These are phyloP conservation scores for Salix brachista DNA, from an alignment of 345 rosid species.

Conservation along the genomic window DNA sequence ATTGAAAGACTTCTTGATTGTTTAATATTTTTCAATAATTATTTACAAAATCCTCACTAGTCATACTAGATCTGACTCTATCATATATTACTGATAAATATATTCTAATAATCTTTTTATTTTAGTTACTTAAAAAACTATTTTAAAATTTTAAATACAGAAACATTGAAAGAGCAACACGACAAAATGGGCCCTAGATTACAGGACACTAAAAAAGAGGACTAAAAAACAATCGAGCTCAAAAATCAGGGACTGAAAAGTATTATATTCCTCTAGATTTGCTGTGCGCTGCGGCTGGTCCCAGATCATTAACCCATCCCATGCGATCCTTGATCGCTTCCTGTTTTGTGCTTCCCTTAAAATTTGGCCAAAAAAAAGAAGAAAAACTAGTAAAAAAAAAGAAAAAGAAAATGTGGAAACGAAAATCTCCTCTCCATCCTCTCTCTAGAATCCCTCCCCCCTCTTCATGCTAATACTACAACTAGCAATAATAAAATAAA, in stretches of 20 bases:
- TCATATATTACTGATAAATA: no score
- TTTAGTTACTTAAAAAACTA: no score
- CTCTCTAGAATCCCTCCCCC: not conserved
- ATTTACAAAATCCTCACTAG: no score
- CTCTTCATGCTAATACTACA: not conserved
- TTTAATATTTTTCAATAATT: no score
- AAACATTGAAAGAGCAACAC: no score
- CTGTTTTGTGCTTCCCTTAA: not conserved
- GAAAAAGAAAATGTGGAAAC: not conserved
- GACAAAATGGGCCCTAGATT: not conserved
- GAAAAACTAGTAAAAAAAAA: not conserved
- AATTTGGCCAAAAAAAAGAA: not conserved
- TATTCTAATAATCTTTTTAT: no score
- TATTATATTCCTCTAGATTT: not conserved
- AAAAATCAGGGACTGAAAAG: not conserved
- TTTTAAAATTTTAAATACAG: no score
- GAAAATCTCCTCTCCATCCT: not conserved
- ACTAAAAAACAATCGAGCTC: not conserved
- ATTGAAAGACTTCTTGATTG: no score
- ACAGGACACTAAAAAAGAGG: not conserved
- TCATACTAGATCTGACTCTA: no score
- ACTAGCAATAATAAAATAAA: not conserved
- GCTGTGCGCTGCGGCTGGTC: no score
- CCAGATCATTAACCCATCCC: no score
- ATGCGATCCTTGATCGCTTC: no score